Evolutionary conservation across 2,329 filamentous ascomycete species (phyloP).

Genomic region (Myrmaecium sp.): DNA sequence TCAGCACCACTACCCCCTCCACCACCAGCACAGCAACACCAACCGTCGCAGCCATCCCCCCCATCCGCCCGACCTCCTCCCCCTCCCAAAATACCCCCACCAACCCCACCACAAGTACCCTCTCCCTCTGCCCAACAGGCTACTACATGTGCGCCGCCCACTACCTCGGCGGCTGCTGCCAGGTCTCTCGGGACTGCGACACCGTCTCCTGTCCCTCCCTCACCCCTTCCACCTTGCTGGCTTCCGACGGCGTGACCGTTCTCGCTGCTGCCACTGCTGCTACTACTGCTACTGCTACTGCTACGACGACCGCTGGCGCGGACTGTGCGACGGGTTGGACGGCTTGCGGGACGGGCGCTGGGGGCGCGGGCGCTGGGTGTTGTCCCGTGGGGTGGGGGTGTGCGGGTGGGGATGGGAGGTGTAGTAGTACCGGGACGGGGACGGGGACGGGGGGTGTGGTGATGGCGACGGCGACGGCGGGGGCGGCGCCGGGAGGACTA

Average conservation of each 20-base stretch:
- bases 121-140: constrained; percentile 55
- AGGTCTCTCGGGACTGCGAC: constrained; percentile 70
- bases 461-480: constrained; percentile 5
- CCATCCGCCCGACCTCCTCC: constrained; percentile 28
- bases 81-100: too few relatives aligned
- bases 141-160: constrained; percentile 83
- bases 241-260: constrained; percentile 49
- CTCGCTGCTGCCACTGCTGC: constrained; percentile 38
- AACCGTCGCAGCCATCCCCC: constrained; percentile 8
- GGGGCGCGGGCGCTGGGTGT: constrained; percentile 55
- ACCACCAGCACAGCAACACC: constrained; percentile 8
- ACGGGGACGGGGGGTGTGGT: constrained; percentile 16
- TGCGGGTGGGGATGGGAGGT: constrained; percentile 28
- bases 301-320: too few relatives aligned
- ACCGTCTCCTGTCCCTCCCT: constrained; percentile 56
- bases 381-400: constrained; percentile 66
- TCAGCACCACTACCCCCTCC: constrained; percentile 9
- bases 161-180: constrained; percentile 72
- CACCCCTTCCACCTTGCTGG: constrained; percentile 45
- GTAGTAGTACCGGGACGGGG: constrained; percentile 12
- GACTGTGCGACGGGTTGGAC: constrained; percentile 67
- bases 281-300: constrained; percentile 13
- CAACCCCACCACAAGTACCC: constrained; percentile 19
- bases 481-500: too few relatives aligned
- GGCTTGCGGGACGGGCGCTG: constrained; percentile 49